Base-by-base conservation (phyloP, 2,329 filamentous ascomycete species). In the Talaromyces sp. region DNA sequence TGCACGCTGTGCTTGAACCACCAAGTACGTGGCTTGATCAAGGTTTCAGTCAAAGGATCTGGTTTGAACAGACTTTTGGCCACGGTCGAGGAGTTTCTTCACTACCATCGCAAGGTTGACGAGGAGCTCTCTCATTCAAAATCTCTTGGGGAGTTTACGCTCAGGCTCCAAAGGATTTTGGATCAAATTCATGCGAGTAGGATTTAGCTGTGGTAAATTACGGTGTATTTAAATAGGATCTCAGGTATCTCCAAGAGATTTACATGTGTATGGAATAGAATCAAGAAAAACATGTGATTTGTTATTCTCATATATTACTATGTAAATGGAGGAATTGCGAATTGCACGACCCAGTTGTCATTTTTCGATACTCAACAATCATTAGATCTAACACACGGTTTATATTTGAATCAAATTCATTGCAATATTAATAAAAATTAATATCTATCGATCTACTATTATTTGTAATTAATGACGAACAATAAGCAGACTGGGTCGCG, bases 1-100 rank as follows among this genome's bases (percentile, higher is more conserved):
- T 91, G 92, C 19, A 95, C 92, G 66, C 78, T 97, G 27, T 92
- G 87, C 67, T 80, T 95, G 30, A 79, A 84, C 58, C 63, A 71
- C 9, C 70, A 71, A 2, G 78, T 82, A 5, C 77, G 80, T 49
- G 59, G 67, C 10, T 74, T 76, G 27, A 73, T 86, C 17, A 75
- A 74, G 36, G 63, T 65, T 4, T 70, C 72, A 10, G 73, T 86
- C 30, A 79, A 79, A 2, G 77, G 78, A 1, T 72, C 79, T 28
- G 81, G 77, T 4, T 71, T 89, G 15, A 67, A 74, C 6, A 69
- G 78, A 17, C 73, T 89, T 19, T 71, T 88, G 27, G 78, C 80
- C 9, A 85, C 83, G 2, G 82, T 88, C 15, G 80, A 84, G 61
- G 85, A 88, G 65, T 89, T 90, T 65, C 78, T 88, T 32, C 75